Evolutionary conservation across 768 basidiomycete genomes (phyloP).

Genomic region (Pulveroboletus ravenelii): DNA sequence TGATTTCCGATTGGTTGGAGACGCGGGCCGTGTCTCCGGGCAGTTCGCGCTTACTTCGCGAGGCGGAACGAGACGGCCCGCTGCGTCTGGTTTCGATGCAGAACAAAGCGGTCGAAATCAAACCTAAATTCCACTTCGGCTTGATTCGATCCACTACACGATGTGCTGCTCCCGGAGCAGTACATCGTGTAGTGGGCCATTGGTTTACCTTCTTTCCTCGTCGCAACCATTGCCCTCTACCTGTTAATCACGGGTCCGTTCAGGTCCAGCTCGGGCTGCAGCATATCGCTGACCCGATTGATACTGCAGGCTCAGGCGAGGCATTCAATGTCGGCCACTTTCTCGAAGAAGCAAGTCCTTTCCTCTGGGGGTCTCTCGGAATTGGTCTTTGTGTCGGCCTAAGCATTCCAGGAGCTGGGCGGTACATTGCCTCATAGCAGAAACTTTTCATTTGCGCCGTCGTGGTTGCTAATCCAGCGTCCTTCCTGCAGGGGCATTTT

Average conservation of each 20-base stretch:
- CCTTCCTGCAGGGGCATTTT: constrained; percentile 83
- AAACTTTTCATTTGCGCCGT: background rate
- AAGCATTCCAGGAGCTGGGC: constrained; percentile 91
- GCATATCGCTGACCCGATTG: constrained; percentile 1
- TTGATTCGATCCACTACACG: too few relatives aligned
- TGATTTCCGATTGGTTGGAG: too few relatives aligned
- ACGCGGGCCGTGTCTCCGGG: too few relatives aligned
- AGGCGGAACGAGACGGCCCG: too few relatives aligned
- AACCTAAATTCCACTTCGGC: too few relatives aligned
- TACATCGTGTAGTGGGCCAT: too few relatives aligned
- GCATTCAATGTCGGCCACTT: constrained; percentile 93
- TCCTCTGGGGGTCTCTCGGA: constrained; percentile 86
- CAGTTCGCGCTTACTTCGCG: too few relatives aligned
- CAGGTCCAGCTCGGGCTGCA: background rate
- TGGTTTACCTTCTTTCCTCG: constrained; percentile 63
- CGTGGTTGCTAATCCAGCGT: background rate
- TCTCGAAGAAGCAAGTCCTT: constrained; percentile 91
- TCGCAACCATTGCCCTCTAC: constrained; percentile 71
- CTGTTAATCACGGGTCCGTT: constrained; percentile 84
- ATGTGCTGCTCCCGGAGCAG: too few relatives aligned
- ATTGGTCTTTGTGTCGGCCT: constrained; percentile 91
- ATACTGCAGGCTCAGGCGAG: constrained; percentile 67
- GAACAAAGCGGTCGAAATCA: too few relatives aligned
- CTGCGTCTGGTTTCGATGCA: too few relatives aligned
- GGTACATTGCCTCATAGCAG: constrained; percentile 47